Evolutionary conservation across 306 rosid species (phyloP), one percentile per base, ranked within the genome.

Genomic region (Aeschynomene evenia): DNA sequence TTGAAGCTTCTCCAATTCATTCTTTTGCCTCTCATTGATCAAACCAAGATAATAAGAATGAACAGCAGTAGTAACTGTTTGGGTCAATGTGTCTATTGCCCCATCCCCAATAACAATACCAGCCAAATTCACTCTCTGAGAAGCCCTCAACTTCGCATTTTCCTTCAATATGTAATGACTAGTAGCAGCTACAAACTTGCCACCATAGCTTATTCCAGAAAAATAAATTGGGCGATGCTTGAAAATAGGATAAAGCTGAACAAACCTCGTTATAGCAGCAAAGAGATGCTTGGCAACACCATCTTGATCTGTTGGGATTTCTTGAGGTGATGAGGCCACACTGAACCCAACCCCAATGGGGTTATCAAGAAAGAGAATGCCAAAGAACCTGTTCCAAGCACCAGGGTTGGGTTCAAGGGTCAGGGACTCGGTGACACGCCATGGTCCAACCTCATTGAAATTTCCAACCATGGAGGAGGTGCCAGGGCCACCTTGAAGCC

Each of bases 401-500:
- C 80, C 98, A 2, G 79, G 70, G 48, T 89, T 92, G 21, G 80
- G 86, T 12, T 70, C 31, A 11, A 92, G 85, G 5, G 70, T 40
- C 61, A 77, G 74, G 20, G 71, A 73, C 1, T 73, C 2, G 36
- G 84, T 87, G 49, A 92, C 80, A 1, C 80, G 89, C 85, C 86
- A 92, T 0, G 96, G 96, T 12, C 96, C 96, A 21, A 92, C 90
- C 37, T 92, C 95, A 15, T 64, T 80, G 82, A 92, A 85, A 81
- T 92, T 92, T 12, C 77, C 96, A 22, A 73, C 18, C 96, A 87
- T 86, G 79, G 95, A 92, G 80, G 98, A 89, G 81, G 92, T 89
- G 2, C 98, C 98, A 56, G 96, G 96, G 49, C 98, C 98, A 50
- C 96, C 96, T 59, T 92, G 95, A 68, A 92, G 95, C 96, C 98